Base-by-base conservation (phyloP, 176 grass and related monocot genomes). In the Dactylis glomerata region DNA sequence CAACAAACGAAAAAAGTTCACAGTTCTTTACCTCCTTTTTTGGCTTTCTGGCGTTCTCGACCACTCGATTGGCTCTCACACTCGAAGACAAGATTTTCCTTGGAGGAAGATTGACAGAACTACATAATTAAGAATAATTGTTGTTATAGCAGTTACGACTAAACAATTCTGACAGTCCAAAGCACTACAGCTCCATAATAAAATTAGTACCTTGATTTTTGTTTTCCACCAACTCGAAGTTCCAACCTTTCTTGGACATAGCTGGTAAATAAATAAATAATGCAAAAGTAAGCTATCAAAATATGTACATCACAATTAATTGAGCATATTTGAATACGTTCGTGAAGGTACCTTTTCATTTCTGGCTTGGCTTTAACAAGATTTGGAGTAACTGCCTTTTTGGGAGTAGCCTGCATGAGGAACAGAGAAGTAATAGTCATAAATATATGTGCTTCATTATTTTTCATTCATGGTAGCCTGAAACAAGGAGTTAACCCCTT, bases 121-220 rank as follows among this genome's bases (percentile, higher is more conserved):
- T 94, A 88, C 72, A 44, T 66, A 88, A 51, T 33, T 1, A 83
- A 65, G 56, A 47, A 3, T 55, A 62, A 10, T 0, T 23, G 20
- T 42, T 37, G 34, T 84, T 76, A 88, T 75, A 82, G 19, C 36
- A 86, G 33, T 55, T 55, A 78, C 6, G 49, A 84, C 22, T 83
- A 75, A 44, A 75, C 24, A 89, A 73, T 56, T 83, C 73, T 71
- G 47, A 72, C 6, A 75, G 49, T 16, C 17, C 46, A 78, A 87
- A 81, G 12, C 26, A 90, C 13, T 89, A 37, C 38, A 82, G 68
- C 2, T 82, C 59, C 37, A 40, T 26, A 34, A 54, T 24, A 89
- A 75, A 88, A 76, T 54, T 62, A 76, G 76, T 28, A 98, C 96
- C 96, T 95, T 55, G 85, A 88, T 73, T 95, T 93, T 73, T 76